Base-by-base conservation (phyloP, 768 basidiomycete species). In the Leccinum arenicola region DNA sequence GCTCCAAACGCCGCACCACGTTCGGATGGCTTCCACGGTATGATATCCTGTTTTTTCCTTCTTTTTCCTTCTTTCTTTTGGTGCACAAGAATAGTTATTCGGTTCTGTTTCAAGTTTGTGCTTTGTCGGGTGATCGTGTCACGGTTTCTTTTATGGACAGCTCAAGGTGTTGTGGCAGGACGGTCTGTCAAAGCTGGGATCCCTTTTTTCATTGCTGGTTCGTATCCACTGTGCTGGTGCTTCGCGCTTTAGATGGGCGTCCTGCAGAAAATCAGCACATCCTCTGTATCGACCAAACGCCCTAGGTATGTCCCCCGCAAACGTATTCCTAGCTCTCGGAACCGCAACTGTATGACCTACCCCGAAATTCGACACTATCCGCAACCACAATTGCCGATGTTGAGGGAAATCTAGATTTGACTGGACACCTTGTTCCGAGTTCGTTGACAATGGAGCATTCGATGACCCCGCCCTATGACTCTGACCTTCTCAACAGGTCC, bases 361-460 rank as follows among this genome's bases (percentile, higher is more conserved):
- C 8, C 27, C 27, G 27, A 29, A 8, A 29, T 54, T 66, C 61
- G 12, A 51, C 57, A 50, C 68, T 74, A 35, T 48, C 65, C 10
- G 64, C 67, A 31, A 31, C 59, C 14, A 64, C 68, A 17, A 76
- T 72, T 4, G 27, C 38, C 6, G 84, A 79, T 10, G 89, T 93
- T 12, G 95, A 96, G 35, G 90, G 96, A 4, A 95, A 99, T 72
- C 90, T 91, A 11, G 95, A 98, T 58, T 78, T 98, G 19, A 84
- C 33, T 33, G 33, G 33, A 11, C 11, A 33, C 33, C 33, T 33
- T 33, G 33, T 33, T 33, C 11, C 11, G 33, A 33, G 33, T 33
- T 33, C 33, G 33, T 33, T 33, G 33, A 33, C 33, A 33, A 33
- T 33, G 33, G 33, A 11, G 33, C 33, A 33, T 33, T 33, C 33